Evolutionary conservation across 495 filamentous ascomycete genomes (phyloP).

Genomic region (Delitschia confertaspora): DNA sequence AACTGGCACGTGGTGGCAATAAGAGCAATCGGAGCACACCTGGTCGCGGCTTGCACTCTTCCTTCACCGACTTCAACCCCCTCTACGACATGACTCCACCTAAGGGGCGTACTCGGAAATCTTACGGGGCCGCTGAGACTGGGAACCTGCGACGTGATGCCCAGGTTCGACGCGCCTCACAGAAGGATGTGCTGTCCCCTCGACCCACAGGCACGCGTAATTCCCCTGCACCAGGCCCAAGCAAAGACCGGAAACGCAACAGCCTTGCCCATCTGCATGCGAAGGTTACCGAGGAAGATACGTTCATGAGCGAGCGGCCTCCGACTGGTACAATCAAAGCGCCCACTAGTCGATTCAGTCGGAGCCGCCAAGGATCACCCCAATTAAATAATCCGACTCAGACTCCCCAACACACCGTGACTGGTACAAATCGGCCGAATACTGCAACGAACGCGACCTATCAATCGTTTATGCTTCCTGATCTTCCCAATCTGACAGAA

Average conservation of each 20-base stretch:
- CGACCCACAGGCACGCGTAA: conserved; percentile 16
- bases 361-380: conserved; percentile 39
- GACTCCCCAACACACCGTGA: not conserved
- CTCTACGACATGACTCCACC: conserved; percentile 35
- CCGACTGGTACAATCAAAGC: conserved; percentile 40
- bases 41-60: conserved; percentile 16
- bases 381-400: conserved; percentile 12
- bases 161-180: conserved; percentile 27
- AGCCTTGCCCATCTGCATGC: conserved; percentile 49
- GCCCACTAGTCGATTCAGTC: conserved; percentile 50
- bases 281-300: conserved; percentile 47
- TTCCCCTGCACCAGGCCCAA: conserved; percentile 5
- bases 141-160: conserved; percentile 29
- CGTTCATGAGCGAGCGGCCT: conserved; percentile 46
- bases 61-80: conserved; percentile 27
- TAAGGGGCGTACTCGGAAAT: conserved; percentile 22
- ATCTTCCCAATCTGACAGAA: conserved; percentile 62
- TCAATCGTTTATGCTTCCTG: conserved; percentile 58
- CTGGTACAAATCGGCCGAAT: conserved; percentile 12
- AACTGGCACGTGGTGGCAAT: conserved; percentile 30
- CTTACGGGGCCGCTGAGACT: conserved; percentile 15
- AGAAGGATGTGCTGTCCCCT: conserved; percentile 14
- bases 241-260: conserved; percentile 18
- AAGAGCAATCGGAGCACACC: conserved; percentile 27
- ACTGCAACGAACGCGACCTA: conserved; percentile 32